A percentile compares a stretch with the other conserved stretches of the same genome.
phyloP scores from a whole-genome alignment of 192 early-diverging fungal species.

The Piromyces finnis region DNA sequence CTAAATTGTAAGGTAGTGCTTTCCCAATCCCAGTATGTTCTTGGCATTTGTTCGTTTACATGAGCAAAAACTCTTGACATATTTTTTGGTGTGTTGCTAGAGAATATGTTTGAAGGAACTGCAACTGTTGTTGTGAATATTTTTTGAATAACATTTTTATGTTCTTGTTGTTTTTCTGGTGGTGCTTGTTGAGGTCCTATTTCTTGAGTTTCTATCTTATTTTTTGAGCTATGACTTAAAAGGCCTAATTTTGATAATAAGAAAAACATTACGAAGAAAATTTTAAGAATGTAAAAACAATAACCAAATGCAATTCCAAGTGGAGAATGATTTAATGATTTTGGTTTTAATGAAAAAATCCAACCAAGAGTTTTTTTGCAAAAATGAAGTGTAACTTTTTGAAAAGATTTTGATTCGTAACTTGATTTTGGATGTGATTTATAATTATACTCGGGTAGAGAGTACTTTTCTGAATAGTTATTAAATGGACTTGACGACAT shows the following conservation, averaged over 20 bases:
- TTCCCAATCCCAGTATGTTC: slow-evolving; percentile 93
- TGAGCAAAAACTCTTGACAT: slow-evolving; percentile 59
- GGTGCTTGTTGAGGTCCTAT: background rate
- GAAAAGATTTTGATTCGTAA: background rate
- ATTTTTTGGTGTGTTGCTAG: background rate
- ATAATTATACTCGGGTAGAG: background rate
- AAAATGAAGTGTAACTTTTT: background rate
- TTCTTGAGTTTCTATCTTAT: background rate
- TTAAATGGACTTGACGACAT: background rate
- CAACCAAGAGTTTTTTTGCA: background rate
- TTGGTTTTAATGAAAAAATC: background rate
- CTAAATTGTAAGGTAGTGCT: slow-evolving; percentile 80
- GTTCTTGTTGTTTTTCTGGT: background rate
- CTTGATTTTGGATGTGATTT: background rate
- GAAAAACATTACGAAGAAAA: background rate
- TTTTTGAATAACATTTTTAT: background rate
- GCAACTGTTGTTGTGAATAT: background rate
- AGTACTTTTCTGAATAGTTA: background rate
- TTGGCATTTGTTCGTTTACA: slow-evolving; percentile 61
- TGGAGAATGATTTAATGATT: background rate
- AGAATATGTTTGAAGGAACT: background rate
- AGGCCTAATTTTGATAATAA: background rate
- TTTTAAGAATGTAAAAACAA: background rate
- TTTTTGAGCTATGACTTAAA: background rate
- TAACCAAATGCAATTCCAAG: background rate